Evolutionary conservation across 345 rosid species (phyloP), one percentile per base, ranked within the genome.

Genomic region (Angophora floribunda): DNA sequence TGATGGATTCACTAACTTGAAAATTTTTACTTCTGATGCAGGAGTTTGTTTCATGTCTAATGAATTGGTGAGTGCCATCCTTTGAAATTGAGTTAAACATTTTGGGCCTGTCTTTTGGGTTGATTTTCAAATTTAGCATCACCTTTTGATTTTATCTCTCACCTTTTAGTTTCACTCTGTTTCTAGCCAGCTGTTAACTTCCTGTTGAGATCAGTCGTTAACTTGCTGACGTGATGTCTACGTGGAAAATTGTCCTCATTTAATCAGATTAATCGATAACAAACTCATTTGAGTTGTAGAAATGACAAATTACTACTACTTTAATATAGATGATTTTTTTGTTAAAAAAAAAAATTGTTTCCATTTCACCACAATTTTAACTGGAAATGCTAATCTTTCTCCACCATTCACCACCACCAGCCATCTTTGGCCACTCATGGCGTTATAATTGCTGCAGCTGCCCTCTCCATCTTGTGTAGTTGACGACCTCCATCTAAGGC

Each of bases 1-100:
- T 52, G 11, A 14, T 75, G 51, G 52, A 57, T 52, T 53, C 84
- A 36, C 86, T 91, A 89, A 88, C 87, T 9, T 85, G 70, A 79
- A 87, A 50, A 17, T 13, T 41, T 89, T 91, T 90, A 49, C 41
- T 50, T 53, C 41, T 51, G 87, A 19, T 93, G 91, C 97, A 98
- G 98, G 99, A 91, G 89, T 98, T 22, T 98, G 98, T 90, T 98
- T 96, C 94, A 93, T 96, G 97, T 97, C 99, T 70, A 98, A 95
- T 91, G 99, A 97, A 89, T 91, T 97, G 98, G 99, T 97, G 93
- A 87, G 97, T 88, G 26, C 75, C 86, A 59, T 86, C 51, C 61
- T 47, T 85, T 26, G 19, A 87, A 32, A 21, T 24, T 12, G 16
- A 86, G 22, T 65, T 24, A 28, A 87, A 47, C 9, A 44, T 52